Percentiles rank a stretch among this genome's conserved stretches.
Evolutionary conservation across 192 early-diverging fungal genomes (phyloP).

Genomic region (Neocallimastix lanati): DNA sequence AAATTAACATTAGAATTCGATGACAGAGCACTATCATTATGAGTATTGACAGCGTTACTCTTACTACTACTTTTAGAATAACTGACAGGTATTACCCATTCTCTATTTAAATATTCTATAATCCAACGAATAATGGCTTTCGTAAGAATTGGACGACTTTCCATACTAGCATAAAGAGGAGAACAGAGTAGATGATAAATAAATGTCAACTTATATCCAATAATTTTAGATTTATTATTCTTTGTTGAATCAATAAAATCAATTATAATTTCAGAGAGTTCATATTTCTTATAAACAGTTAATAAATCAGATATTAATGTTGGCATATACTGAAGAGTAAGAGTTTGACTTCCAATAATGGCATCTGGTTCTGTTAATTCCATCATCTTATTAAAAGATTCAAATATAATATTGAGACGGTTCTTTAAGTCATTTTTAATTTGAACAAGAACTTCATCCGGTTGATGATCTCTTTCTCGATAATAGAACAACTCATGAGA

Average conservation of each 20-base stretch:
- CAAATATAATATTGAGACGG: slow-evolving; percentile 18
- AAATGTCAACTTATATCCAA: slow-evolving; percentile 14
- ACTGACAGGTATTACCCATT: not conserved
- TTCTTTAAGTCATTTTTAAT: slow-evolving; percentile 15
- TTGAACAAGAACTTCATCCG: not conserved
- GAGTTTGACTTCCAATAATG: slow-evolving; percentile 37
- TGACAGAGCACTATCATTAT: not conserved
- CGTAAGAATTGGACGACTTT: slow-evolving; percentile 9
- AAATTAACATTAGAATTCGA: not conserved
- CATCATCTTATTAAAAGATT: slow-evolving; percentile 25
- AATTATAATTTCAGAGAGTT: not conserved
- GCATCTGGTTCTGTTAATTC: slow-evolving; percentile 20
- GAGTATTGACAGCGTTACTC: not conserved
- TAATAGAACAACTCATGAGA: slow-evolving; percentile 9
- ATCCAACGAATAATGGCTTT: slow-evolving; percentile 17
- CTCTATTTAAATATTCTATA: slow-evolving; percentile 6
- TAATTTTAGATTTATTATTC: slow-evolving; percentile 5
- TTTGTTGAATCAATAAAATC: not conserved
- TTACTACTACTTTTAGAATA: not conserved
- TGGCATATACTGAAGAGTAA: slow-evolving; percentile 26
- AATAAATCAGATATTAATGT: slow-evolving; percentile 17
- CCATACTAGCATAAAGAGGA: slow-evolving; percentile 10
- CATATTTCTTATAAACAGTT: slow-evolving; percentile 1
- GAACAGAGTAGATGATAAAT: slow-evolving; percentile 13
- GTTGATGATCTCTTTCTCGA: not conserved